phyloP scores from a whole-genome alignment of 2,329 filamentous ascomycete species.

The Neonectria faginata region DNA sequence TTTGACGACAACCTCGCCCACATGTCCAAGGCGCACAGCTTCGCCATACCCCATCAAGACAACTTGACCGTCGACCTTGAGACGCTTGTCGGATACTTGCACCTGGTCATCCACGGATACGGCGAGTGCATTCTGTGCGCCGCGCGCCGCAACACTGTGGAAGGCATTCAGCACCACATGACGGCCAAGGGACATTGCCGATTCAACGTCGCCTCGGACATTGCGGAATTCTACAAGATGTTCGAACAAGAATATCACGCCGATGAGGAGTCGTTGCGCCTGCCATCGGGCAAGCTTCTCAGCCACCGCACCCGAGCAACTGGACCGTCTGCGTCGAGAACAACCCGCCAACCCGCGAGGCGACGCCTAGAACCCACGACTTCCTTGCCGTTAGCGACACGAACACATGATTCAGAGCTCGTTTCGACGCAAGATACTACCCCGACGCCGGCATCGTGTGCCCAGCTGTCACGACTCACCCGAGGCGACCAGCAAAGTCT shows the following conservation, averaged over 20 bases:
- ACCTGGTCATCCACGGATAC: constrained; percentile 61
- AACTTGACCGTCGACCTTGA: constrained; percentile 59
- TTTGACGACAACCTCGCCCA: constrained; percentile 57
- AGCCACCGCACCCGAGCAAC: constrained; percentile 29
- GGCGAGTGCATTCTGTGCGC: constrained; percentile 65
- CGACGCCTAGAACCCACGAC: not conserved
- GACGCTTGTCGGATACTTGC: constrained; percentile 60
- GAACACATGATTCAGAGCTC: not conserved
- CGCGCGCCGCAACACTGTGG: constrained; percentile 53
- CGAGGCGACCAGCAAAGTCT: not conserved
- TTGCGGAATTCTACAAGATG: constrained; percentile 55
- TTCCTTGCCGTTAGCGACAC: not conserved
- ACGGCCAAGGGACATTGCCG: constrained; percentile 60
- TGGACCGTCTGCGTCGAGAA: not conserved
- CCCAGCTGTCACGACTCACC: not conserved
- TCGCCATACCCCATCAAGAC: constrained; percentile 56
- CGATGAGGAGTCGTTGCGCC: constrained; percentile 20
- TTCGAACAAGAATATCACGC: not conserved
- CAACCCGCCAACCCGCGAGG: not conserved
- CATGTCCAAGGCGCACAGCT: constrained; percentile 62
- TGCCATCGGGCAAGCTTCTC: constrained; percentile 39
- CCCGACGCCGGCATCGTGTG: not conserved
- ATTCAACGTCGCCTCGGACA: constrained; percentile 55
- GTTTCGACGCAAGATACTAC: not conserved
- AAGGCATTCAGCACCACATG: constrained; percentile 66